Base-by-base conservation (phyloP, 352 stramenopile genomes). In the Phytopythium delawarense region DNA sequence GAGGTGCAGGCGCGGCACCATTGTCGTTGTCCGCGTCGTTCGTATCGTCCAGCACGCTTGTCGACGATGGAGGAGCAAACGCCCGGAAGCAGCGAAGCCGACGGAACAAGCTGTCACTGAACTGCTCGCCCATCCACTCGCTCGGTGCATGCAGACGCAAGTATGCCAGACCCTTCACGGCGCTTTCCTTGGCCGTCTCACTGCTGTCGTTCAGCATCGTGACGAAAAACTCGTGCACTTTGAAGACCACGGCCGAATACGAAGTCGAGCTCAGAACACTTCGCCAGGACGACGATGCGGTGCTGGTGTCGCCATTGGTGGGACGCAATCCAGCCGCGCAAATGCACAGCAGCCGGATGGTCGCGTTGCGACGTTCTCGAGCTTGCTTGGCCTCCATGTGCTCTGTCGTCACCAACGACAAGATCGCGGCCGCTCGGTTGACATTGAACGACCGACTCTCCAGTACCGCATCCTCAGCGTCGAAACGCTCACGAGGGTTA, bases 21-120 rank as follows among this genome's bases (percentile, higher is more conserved):
- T 57, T 28, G 5, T 56, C 63, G 42, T 66, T 70, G 40, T 65
- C 57, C 5, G 21, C 48, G 21, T 70, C 54, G 46, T 79, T 71
- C 34, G 64, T 61, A 20, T 81, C 72, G 51, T 72, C 61, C 1
- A 48, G 50, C 30, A 57, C 61, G 32, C 59, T 67, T 15, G 64
- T 65, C 30, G 65, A 55, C 16, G 71, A 59, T 6, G 64, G 53
- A 64, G 80, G 48, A 1, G 69, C 65, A 57, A 94, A 91, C 4
- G 85, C 85, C 44, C 83, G 78, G 59, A 91, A 94, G 54, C 85
- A 94, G 20, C 84, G 78, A 9, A 94, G 70, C 6, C 83, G 74
- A 35, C 83, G 83, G 50, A 91, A 94, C 39, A 94, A 73, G 62
- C 72, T 89, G 50, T 92, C 79, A 52, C 85, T 92, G 34, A 94